Percentiles rank a stretch among this genome's conserved stretches.
phyloP scores from a whole-genome alignment of 2,329 filamentous ascomycete species.

The Aureobasidium subglaciale region DNA sequence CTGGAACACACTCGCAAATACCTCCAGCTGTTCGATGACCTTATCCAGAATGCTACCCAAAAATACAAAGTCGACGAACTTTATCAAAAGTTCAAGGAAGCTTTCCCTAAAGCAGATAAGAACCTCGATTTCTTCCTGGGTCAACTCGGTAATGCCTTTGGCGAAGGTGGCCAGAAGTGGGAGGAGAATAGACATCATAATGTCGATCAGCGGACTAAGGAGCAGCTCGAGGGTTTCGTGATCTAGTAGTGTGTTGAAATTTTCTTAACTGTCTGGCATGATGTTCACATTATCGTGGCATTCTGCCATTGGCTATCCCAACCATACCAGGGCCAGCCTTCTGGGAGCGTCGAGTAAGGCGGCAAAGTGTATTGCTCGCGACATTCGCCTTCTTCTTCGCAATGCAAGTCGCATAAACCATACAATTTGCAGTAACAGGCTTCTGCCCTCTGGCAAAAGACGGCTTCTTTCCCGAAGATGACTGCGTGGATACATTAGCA shows the following conservation, averaged over 20 bases:
- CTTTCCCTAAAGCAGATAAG: conserved; percentile 26
- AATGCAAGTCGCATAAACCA: conserved; percentile 49
- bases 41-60: conserved; percentile 24
- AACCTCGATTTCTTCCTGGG: conserved; percentile 32
- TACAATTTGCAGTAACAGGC: conserved; percentile 64
- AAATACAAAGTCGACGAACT: conserved; percentile 26
- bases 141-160: conserved; percentile 29
- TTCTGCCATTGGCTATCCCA: conserved; percentile 38
- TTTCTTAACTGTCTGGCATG: background rate
- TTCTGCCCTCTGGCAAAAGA: conserved; percentile 54
- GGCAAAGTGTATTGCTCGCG: conserved; percentile 53
- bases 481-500: conserved; percentile 3
- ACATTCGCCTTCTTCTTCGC: conserved; percentile 41
- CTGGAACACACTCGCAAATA: conserved; percentile 27
- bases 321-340: conserved; percentile 55
- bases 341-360: conserved; percentile 49
- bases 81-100: conserved; percentile 25
- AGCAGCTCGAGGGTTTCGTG: conserved; percentile 1
- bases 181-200: conserved; percentile 29
- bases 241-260: background rate
- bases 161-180: conserved; percentile 27
- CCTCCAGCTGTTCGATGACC: conserved; percentile 25
- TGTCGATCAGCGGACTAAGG: background rate
- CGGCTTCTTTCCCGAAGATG: conserved; percentile 20
- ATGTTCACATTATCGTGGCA: background rate